Evolutionary conservation across 2,329 filamentous ascomycete genomes (phyloP).

Genomic region (Endoconidiophora laricicola): DNA sequence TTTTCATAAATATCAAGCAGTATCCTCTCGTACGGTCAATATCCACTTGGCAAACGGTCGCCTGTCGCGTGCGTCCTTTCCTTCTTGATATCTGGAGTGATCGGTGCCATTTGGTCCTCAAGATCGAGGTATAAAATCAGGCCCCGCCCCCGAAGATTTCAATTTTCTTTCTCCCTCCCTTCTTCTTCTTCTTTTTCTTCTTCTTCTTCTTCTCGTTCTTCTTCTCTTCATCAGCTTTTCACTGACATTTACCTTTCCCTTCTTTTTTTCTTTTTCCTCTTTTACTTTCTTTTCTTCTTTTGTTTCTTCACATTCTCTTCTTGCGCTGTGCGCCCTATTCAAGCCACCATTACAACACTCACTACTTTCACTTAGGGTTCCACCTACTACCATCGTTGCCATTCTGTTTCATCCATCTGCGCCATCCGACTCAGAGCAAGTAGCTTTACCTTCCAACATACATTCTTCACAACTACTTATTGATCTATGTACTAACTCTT

Average conservation of each 20-base stretch:
- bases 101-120: too few species aligned
- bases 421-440: too few species aligned
- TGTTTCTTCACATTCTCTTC: constrained; percentile 1
- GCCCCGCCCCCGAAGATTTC: neutral
- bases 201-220: constrained; percentile 3
- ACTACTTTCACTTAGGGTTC: neutral
- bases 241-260: constrained; percentile 11
- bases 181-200: constrained; percentile 12
- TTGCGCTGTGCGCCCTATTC: neutral
- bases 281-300: constrained; percentile 4
- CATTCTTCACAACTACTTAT: neutral
- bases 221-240: constrained; percentile 9
- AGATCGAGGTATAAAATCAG: neutral
- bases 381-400: neutral
- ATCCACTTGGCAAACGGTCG: too few species aligned
- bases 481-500: neutral
- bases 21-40: too few species aligned
- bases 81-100: too few species aligned
- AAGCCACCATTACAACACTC: neutral
- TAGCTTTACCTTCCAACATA: neutral
- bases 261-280: constrained; percentile 16
- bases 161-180: constrained; percentile 1
- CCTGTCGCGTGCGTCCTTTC: too few species aligned
- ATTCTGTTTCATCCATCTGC: neutral
- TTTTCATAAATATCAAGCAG: too few species aligned